Base-by-base conservation (phyloP, 306 rosid species). In the Prosopis cineraria region DNA sequence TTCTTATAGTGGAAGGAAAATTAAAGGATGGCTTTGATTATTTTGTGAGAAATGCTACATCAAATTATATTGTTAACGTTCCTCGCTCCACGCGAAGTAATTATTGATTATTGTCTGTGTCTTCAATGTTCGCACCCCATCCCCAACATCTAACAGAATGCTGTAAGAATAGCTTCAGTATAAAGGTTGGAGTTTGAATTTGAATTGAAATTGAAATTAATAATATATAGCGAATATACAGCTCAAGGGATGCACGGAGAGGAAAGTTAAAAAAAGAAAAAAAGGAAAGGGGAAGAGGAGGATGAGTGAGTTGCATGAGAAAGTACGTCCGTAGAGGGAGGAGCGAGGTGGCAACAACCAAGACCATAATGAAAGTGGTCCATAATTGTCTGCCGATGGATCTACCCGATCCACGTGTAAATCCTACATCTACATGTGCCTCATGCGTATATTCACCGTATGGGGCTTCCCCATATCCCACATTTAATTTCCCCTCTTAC, bases 401-500 rank as follows among this genome's bases (percentile, higher is more conserved):
- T 67, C 27, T 37, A 31, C 19, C 70, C 58, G 43, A 50, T 66
- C 80, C 85, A 73, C 65, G 59, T 67, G 82, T 70, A 63, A 30
- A 81, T 27, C 33, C 72, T 47, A 68, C 78, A 75, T 60, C 72
- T 55, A 68, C 76, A 75, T 47, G 73, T 68, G 58, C 59, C 25
- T 52, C 62, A 68, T 64, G 80, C 64, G 79, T 70, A 76, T 68
- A 64, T 33, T 72, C 76, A 33, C 62, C 70, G 39, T 79, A 68
- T 56, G 36, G 68, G 17, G 36, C 19, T 20, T 55, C 40, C 22
- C 24, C 45, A 31, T 20, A 20, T 75, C 60, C 73, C 73, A 64
- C 77, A 69, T 60, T 74, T 68, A 78, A 76, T 80, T 82, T 80
- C 65, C 63, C 56, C 53, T 78, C 83, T 84, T 83, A 82, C 91